These are phyloP conservation scores for Hypoxylon rubiginosum DNA, from an alignment of 2,329 filamentous ascomycete species.

Conservation along the genomic window DNA sequence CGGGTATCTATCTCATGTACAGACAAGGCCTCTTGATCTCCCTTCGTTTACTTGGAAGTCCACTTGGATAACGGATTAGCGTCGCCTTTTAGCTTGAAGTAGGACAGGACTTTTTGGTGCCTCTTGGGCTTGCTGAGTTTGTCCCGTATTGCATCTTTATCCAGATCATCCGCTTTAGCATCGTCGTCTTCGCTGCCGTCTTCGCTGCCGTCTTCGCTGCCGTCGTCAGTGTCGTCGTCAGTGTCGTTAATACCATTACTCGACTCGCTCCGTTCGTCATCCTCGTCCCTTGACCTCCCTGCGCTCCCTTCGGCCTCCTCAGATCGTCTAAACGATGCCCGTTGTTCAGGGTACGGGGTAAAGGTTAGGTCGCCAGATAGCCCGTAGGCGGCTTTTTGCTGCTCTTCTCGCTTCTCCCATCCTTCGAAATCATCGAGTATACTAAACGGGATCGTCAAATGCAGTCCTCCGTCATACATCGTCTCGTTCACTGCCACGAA, in stretches of 20 bases:
- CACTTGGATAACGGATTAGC: too few relatives aligned
- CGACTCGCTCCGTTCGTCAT: background rate
- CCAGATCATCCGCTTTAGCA: too few relatives aligned
- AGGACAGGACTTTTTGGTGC: too few relatives aligned
- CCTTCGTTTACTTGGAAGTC: too few relatives aligned
- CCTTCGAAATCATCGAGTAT: background rate
- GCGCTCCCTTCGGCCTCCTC: background rate
- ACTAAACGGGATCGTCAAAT: background rate
- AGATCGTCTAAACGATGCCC: background rate
- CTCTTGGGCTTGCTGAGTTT: too few relatives aligned
- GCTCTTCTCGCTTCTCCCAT: background rate
- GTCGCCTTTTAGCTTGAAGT: too few relatives aligned
- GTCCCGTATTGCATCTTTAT: too few relatives aligned
- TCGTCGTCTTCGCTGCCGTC: background rate
- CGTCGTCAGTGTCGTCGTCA: background rate
- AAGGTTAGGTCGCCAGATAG: background rate
- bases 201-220: background rate
- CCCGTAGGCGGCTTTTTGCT: background rate
- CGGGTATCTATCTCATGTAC: too few relatives aligned
- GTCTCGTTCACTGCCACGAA: background rate
- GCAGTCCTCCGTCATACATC: background rate
- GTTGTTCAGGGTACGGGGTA: background rate
- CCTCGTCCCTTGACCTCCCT: background rate
- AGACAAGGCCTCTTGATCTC: too few relatives aligned
- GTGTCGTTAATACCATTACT: background rate